Percentiles rank a stretch among this genome's conserved stretches.
phyloP scores from a whole-genome alignment of 164 flowering plant species.

The Magnolia officinalis region DNA sequence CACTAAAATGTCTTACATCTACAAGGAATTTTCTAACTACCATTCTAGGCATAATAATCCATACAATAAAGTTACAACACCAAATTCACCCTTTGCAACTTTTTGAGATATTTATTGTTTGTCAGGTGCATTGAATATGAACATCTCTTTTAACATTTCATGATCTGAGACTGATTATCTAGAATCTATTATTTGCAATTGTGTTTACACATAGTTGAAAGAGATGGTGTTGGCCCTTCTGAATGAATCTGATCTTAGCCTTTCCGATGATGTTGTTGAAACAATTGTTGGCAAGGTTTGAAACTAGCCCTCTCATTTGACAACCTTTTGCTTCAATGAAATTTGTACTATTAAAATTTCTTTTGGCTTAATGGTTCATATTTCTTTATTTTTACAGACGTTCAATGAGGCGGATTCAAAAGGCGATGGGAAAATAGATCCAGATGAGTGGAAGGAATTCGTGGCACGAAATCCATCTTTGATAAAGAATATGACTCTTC shows the following conservation, averaged over 20 bases:
- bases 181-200: neutral
- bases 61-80: too few species aligned
- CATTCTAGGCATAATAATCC: too few species aligned
- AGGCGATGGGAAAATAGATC: conserved; percentile 72
- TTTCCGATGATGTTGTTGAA: conserved; percentile 70
- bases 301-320: neutral
- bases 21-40: too few species aligned
- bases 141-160: neutral
- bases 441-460: conserved; percentile 67
- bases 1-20: too few species aligned
- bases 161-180: neutral
- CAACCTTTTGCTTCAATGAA: neutral
- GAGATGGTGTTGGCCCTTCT: conserved; percentile 86
- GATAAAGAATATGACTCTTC: conserved; percentile 76
- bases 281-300: conserved; percentile 54
- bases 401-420: conserved; percentile 57
- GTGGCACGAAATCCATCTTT: conserved; percentile 55
- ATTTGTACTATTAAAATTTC: neutral
- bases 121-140: too few species aligned
- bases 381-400: conserved; percentile 32
- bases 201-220: conserved; percentile 28
- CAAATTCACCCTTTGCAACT: too few species aligned
- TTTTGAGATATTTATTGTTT: too few species aligned
- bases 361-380: neutral
- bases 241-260: conserved; percentile 66